Conservation (phyloP, 2,329 filamentous ascomycete species). For the Diplodia corticola region DNA sequence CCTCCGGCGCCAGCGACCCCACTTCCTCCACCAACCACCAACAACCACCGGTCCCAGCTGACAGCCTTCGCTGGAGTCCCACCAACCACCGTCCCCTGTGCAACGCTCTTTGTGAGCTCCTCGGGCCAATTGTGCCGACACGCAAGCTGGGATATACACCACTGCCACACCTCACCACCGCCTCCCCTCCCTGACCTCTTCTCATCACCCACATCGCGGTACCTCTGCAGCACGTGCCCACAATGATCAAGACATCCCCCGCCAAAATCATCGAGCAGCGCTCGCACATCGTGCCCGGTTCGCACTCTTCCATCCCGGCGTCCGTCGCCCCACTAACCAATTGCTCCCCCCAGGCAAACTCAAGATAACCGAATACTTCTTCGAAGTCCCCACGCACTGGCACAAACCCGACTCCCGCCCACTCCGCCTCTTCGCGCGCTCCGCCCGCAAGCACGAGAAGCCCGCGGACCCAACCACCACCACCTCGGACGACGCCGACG, state of each 20-base stretch:
- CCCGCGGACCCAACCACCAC: conserved; percentile 50
- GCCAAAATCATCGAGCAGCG: conserved; percentile 50
- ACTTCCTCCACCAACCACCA: not conserved
- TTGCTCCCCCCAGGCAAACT: conserved; percentile 64
- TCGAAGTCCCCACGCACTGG: conserved; percentile 50
- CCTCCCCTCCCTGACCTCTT: not conserved
- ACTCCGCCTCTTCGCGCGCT: conserved; percentile 76
- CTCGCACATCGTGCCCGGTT: conserved; percentile 48
- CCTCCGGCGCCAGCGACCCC: not conserved
- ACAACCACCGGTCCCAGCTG: not conserved
- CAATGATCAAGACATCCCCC: conserved; percentile 40
- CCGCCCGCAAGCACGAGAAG: conserved; percentile 65
- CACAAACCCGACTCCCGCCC: conserved; percentile 19
- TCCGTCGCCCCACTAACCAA: not conserved
- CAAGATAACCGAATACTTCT: conserved; percentile 77
- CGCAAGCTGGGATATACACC: too few species aligned
- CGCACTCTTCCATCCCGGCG: not conserved
- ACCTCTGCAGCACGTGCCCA: not conserved
- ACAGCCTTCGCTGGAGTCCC: not conserved
- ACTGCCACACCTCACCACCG: not conserved
- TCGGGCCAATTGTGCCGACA: too few species aligned
- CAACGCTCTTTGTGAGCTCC: too few species aligned
- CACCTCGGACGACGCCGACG: conserved; percentile 43
- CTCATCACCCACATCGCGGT: not conserved
- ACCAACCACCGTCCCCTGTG: not conserved